phyloP scores from a whole-genome alignment of 805 yeast genomes.

The Saccharomycodes ludwigii region DNA sequence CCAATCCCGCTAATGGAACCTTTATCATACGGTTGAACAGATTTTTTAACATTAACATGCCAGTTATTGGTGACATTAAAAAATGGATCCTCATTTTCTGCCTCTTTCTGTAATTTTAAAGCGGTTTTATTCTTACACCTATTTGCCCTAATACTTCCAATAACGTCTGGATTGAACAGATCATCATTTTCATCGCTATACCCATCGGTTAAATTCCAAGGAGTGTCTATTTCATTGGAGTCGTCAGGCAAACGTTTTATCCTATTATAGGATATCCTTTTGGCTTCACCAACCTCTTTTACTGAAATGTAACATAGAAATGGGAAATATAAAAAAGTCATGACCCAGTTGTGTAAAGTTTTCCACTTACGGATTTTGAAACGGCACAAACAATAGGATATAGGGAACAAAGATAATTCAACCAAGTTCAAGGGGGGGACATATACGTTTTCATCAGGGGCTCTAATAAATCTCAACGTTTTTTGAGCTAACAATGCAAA shows the following conservation, averaged over 20 bases:
- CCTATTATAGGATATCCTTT: constrained; percentile 61
- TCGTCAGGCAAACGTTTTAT: constrained; percentile 55
- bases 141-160: constrained; percentile 20
- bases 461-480: constrained; percentile 72
- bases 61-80: constrained; percentile 46
- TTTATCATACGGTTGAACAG: constrained; percentile 46
- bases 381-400: constrained; percentile 25
- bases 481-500: constrained; percentile 76
- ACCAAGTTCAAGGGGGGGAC: constrained; percentile 77
- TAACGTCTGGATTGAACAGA: constrained; percentile 18
- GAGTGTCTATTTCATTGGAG: constrained; percentile 63
- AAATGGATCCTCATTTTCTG: constrained; percentile 59
- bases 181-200: constrained; percentile 27
- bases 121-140: constrained; percentile 21
- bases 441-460: constrained; percentile 76
- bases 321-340: constrained; percentile 62
- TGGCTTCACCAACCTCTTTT: constrained; percentile 55
- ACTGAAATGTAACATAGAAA: constrained; percentile 45
- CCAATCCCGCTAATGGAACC: constrained; percentile 45
- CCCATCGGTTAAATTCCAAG: constrained; percentile 80
- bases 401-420: constrained; percentile 43
- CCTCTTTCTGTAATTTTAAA: constrained; percentile 40
- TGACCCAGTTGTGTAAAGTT: constrained; percentile 37
- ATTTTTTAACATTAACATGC: constrained; percentile 34
- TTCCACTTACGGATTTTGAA: constrained; percentile 26